Evolutionary conservation across 2,329 filamentous ascomycete species (phyloP).

Genomic region (Trichoderma sp.): DNA sequence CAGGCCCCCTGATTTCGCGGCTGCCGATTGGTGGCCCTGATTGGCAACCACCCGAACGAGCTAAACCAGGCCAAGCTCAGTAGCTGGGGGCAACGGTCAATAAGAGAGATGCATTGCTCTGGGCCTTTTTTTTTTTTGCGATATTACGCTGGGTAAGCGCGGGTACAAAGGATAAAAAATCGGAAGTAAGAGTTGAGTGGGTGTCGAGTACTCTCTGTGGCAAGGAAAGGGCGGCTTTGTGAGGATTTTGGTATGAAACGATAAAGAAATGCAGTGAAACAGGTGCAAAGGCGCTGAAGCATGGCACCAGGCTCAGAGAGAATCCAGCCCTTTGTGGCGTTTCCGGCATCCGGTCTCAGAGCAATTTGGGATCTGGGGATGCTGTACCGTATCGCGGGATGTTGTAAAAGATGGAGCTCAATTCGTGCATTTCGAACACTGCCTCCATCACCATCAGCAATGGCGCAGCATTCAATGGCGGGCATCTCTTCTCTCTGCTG

Average conservation of each 20-base stretch:
- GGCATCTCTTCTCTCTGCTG: neutral
- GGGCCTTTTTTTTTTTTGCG: neutral
- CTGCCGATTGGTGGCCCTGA: constrained; percentile 10
- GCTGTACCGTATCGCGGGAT: neutral
- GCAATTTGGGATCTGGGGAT: neutral
- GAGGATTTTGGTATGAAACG: neutral
- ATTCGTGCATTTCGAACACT: neutral
- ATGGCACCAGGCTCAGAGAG: neutral
- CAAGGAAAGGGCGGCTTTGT: too few relatives aligned
- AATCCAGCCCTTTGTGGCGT: neutral
- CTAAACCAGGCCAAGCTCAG: neutral
- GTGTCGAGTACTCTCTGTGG: neutral
- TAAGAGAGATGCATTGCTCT: neutral
- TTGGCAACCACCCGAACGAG: neutral
- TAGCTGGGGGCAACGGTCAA: constrained; percentile 1
- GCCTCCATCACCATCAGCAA: neutral
- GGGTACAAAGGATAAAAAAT: neutral
- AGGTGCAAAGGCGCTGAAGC: neutral
- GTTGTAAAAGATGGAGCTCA: neutral
- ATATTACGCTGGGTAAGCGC: neutral
- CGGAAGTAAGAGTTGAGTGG: neutral
- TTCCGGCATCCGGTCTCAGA: neutral
- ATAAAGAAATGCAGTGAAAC: neutral
- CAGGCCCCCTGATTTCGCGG: neutral
- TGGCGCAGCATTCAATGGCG: neutral